A percentile compares a stretch with the other conserved stretches of the same genome.
phyloP scores from a whole-genome alignment of 768 basidiomycete genomes.

The Naganishia antarctica region DNA sequence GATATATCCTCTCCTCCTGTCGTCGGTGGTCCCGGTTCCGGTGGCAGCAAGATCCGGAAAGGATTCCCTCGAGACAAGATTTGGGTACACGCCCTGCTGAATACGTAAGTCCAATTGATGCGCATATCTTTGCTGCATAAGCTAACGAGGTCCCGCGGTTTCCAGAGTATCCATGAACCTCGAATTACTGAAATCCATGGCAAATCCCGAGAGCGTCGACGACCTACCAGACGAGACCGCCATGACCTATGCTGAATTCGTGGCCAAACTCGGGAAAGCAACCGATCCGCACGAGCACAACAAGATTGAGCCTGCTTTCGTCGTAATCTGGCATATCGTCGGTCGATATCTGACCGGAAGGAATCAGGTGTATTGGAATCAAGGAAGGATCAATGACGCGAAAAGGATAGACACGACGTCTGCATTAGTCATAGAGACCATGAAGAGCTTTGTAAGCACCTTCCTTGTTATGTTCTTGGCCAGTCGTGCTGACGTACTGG shows the following conservation, averaged over 20 bases:
- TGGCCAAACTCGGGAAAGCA: conserved; percentile 10
- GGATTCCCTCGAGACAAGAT: conserved; percentile 20
- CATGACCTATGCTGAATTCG: conserved; percentile 7
- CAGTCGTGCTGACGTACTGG: neutral
- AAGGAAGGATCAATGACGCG: conserved; percentile 16
- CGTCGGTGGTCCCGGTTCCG: conserved; percentile 12
- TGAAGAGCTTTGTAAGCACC: conserved; percentile 19
- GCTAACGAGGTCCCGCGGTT: neutral
- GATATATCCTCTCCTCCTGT: conserved; percentile 12
- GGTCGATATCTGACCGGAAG: conserved; percentile 8
- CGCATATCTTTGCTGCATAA: neutral
- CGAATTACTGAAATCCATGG: conserved; percentile 1
- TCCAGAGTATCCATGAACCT: neutral
- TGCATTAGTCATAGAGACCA: conserved; percentile 10
- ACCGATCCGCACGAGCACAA: conserved; percentile 16
- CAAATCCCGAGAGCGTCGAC: neutral
- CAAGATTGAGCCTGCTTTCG: conserved; percentile 12
- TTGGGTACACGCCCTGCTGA: conserved; percentile 17
- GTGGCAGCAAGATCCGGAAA: conserved; percentile 15
- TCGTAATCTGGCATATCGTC: conserved; percentile 7
- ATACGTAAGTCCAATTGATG: neutral
- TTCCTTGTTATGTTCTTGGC: too few species aligned
- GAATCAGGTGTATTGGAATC: conserved; percentile 15
- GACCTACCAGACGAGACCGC: conserved; percentile 5
- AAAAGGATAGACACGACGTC: conserved; percentile 6